phyloP scores from a whole-genome alignment of 306 rosid genomes.

The Trifolium pratense region DNA sequence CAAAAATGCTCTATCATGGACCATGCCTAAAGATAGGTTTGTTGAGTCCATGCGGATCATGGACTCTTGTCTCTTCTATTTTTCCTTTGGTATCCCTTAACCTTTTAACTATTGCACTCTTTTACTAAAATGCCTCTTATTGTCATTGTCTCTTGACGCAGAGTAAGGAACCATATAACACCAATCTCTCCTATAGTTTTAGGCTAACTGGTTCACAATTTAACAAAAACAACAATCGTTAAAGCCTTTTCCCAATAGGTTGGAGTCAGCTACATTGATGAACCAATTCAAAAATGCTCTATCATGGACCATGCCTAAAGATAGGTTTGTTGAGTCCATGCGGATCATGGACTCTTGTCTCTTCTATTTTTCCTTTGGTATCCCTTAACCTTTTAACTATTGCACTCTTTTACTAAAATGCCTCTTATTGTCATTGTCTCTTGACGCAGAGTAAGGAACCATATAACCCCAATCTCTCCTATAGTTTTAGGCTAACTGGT shows the following conservation, averaged over 20 bases:
- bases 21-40: background rate
- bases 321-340: background rate
- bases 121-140: background rate
- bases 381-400: background rate
- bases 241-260: slow-evolving; percentile 1
- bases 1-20: background rate
- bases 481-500: slow-evolving; percentile 28
- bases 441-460: slow-evolving; percentile 5
- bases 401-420: background rate
- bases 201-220: slow-evolving; percentile 29
- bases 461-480: background rate
- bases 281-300: background rate
- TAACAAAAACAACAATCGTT: background rate
- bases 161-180: slow-evolving; percentile 6
- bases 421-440: slow-evolving; percentile 7
- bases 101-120: background rate
- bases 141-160: slow-evolving; percentile 14
- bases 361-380: background rate
- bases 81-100: background rate
- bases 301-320: slow-evolving; percentile 5
- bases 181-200: background rate
- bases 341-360: background rate
- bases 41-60: background rate
- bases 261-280: slow-evolving; percentile 1
- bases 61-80: background rate